Percentiles rank a stretch among this genome's conserved stretches.
phyloP scores from a whole-genome alignment of 2,329 filamentous ascomycete genomes.

The Cladobotryum mycophilum region DNA sequence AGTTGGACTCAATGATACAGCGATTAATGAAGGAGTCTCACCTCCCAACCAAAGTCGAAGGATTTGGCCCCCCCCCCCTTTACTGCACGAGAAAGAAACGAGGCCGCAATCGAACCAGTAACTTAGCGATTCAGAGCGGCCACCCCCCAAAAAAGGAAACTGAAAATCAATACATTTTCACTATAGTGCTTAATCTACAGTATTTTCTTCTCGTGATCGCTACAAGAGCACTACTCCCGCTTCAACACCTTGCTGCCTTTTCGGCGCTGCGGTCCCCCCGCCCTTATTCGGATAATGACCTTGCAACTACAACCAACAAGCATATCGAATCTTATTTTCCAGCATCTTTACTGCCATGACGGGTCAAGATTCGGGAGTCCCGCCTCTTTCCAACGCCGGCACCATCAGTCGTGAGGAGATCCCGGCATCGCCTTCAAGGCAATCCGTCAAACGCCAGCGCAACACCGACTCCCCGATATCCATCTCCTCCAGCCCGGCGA shows the following conservation, averaged over 20 bases:
- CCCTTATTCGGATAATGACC: background rate
- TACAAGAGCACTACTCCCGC: background rate
- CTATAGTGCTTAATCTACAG: slow-evolving; percentile 1
- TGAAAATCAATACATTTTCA: background rate
- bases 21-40: background rate
- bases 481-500: slow-evolving; percentile 10
- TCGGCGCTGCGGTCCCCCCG: background rate
- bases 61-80: background rate
- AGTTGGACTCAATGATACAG: background rate
- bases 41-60: background rate
- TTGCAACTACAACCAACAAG: slow-evolving; percentile 1
- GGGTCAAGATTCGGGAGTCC: background rate
- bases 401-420: slow-evolving; percentile 5
- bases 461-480: slow-evolving; percentile 14
- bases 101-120: background rate
- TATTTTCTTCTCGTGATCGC: background rate
- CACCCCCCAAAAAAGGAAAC: background rate
- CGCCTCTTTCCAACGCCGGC: slow-evolving; percentile 1
- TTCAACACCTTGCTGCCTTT: background rate
- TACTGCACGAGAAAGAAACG: background rate
- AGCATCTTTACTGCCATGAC: slow-evolving; percentile 1
- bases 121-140: background rate
- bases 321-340: slow-evolving; percentile 1
- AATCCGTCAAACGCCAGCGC: slow-evolving; percentile 11
- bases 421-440: slow-evolving; percentile 3